Conservation (phyloP, 495 filamentous ascomycete genomes). For the Daldinia concentrica region DNA sequence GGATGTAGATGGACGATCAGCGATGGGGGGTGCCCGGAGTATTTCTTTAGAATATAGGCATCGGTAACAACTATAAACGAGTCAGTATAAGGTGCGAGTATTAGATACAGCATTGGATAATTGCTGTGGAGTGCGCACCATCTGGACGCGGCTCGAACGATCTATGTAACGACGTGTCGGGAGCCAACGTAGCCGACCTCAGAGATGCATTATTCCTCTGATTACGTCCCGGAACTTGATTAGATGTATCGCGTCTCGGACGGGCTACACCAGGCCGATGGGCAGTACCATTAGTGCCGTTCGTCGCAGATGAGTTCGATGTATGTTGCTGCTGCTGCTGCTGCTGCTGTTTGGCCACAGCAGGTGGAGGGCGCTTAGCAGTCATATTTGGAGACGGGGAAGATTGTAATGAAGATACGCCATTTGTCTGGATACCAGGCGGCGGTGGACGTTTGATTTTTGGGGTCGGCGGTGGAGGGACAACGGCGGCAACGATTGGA, state of each 20-base stretch:
- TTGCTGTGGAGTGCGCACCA: slow-evolving; percentile 42
- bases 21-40: slow-evolving; percentile 76
- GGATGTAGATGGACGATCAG: slow-evolving; percentile 86
- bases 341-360: slow-evolving; percentile 49
- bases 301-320: slow-evolving; percentile 54
- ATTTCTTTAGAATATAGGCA: slow-evolving; percentile 84
- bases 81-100: background rate
- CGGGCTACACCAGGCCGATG: slow-evolving; percentile 60
- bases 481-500: slow-evolving; percentile 59
- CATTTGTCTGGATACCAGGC: slow-evolving; percentile 74
- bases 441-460: slow-evolving; percentile 80
- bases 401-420: slow-evolving; percentile 67
- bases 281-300: slow-evolving; percentile 56
- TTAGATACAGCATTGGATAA: slow-evolving; percentile 8
- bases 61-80: slow-evolving; percentile 67
- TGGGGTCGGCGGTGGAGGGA: slow-evolving; percentile 63
- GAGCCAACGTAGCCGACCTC: slow-evolving; percentile 55
- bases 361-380: slow-evolving; percentile 67
- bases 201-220: slow-evolving; percentile 55
- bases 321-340: slow-evolving; percentile 50
- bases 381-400: slow-evolving; percentile 74
- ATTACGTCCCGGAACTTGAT: slow-evolving; percentile 49
- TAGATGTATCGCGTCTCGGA: slow-evolving; percentile 57
- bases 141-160: slow-evolving; percentile 58
- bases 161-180: slow-evolving; percentile 49